phyloP scores from a whole-genome alignment of 305 asterid species.

The Fraxinus floribunda region DNA sequence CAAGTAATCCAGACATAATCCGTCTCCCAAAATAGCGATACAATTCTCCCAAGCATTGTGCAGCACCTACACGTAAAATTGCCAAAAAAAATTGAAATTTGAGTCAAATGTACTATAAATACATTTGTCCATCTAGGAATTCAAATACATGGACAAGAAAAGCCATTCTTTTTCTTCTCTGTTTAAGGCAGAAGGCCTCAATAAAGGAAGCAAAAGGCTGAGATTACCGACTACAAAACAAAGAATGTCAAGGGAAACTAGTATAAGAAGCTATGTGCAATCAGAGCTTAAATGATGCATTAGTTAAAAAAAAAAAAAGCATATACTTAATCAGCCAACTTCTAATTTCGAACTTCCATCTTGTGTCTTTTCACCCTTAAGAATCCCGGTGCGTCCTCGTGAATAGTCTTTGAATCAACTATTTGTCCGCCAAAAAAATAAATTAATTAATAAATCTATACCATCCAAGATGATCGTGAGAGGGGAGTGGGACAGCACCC shows the following conservation, averaged over 20 bases:
- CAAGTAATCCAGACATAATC: slow-evolving; percentile 83
- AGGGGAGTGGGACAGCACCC: background rate
- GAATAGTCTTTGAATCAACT: background rate
- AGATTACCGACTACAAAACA: background rate
- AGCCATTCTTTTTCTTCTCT: slow-evolving; percentile 20
- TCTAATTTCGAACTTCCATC: slow-evolving; percentile 1
- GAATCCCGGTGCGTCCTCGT: background rate
- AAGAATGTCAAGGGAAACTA: background rate
- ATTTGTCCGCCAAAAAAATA: background rate
- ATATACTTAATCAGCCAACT: background rate
- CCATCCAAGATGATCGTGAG: background rate
- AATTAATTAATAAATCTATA: background rate
- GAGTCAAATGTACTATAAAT: background rate
- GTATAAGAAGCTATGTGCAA: background rate
- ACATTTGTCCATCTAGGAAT: slow-evolving; percentile 9
- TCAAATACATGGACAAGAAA: slow-evolving; percentile 1
- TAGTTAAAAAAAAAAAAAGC: background rate
- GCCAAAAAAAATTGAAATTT: slow-evolving; percentile 13
- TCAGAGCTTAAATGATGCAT: background rate
- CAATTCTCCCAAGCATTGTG: slow-evolving; percentile 95
- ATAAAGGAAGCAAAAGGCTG: background rate
- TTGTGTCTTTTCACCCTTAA: background rate
- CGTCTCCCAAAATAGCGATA: slow-evolving; percentile 77
- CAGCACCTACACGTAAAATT: slow-evolving; percentile 58
- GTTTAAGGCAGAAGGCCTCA: background rate